Evolutionary conservation across 805 yeast genomes (phyloP).

Genomic region (Ogataea kodamae): DNA sequence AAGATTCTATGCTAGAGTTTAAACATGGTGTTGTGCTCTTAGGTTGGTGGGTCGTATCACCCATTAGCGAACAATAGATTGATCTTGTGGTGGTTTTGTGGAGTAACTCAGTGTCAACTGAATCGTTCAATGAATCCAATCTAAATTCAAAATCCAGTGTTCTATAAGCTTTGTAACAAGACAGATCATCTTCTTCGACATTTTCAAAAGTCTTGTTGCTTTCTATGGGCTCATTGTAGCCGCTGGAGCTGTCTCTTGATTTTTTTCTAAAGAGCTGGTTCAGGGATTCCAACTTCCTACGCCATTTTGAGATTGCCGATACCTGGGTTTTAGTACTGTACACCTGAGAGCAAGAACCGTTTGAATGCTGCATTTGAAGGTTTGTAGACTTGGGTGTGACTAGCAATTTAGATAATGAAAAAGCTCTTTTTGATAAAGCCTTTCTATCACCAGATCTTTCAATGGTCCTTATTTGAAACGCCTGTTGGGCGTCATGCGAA

Average conservation of each 20-base stretch:
- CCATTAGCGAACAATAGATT: slow-evolving; percentile 1
- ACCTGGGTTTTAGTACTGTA: neutral
- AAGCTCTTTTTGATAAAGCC: slow-evolving; percentile 11
- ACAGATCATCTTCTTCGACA: neutral
- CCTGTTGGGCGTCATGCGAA: neutral
- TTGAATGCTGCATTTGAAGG: neutral
- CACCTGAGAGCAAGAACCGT: neutral
- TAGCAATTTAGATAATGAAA: slow-evolving; percentile 12
- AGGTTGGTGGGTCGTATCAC: neutral
- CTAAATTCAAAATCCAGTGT: slow-evolving; percentile 14
- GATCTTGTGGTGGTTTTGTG: slow-evolving; percentile 16
- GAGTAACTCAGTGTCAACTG: slow-evolving; percentile 14
- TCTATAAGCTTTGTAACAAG: slow-evolving; percentile 18
- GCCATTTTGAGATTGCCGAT: neutral
- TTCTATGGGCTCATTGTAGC: too few species aligned
- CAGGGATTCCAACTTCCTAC: neutral
- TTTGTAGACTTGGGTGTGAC: slow-evolving; percentile 1
- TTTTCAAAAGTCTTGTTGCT: too few species aligned
- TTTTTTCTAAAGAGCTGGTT: slow-evolving; percentile 1
- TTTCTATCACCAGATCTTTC: too few species aligned
- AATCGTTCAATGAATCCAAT: slow-evolving; percentile 12
- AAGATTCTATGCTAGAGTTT: too few species aligned
- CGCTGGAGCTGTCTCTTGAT: too few species aligned
- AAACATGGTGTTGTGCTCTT: too few species aligned
- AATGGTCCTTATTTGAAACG: too few species aligned